Base-by-base conservation (phyloP, 108 stramenopile genomes). In the Halocafeteria seosinensis region DNA sequence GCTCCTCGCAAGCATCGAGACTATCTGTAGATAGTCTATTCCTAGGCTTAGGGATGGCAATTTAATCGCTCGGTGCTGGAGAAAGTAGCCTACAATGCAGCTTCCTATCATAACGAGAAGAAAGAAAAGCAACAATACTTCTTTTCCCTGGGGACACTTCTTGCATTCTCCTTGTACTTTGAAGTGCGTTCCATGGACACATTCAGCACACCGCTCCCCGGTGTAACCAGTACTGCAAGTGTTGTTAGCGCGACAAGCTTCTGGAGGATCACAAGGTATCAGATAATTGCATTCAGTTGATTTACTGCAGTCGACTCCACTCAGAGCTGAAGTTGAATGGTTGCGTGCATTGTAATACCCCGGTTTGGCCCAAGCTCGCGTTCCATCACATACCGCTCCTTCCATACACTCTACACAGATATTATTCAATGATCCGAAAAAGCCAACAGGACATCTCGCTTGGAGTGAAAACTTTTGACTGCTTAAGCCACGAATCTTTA, bases 1-100 rank as follows among this genome's bases (percentile, higher is more conserved):
- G 13, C 55, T 59, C 1, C 37, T 29, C 24, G 50, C 13, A 53
- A 74, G 70, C 42, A 74, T 50, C 55, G 62, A 47, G 51, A 74
- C 26, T 31, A 66, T 69, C 37, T 69, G 69, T 27, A 64, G 66
- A 52, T 69, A 74, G 37, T 74, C 73, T 0, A 74, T 52, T 36
- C 64, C 63, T n/a, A 74, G 61, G 1, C 67, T 37, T 3, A 66
- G 50, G n/a, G 65, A 32, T 11, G 35, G 60, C 23, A 74, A 29
- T 34, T 74, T 69, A 28, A 74, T 65, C 27, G 60, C 17, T 38
- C 70, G 64, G 63, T 61, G 53, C 38, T 64, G 38, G 36, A 74
- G 38, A 27, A 66, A 50, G 69, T 68, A 58, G 3, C 57, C 34
- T 12, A 42, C 63, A 11, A 34, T 47, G 25, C 34, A 30, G 3